Evolutionary conservation across 306 rosid genomes (phyloP).

Genomic region (Acacia crassicarpa): DNA sequence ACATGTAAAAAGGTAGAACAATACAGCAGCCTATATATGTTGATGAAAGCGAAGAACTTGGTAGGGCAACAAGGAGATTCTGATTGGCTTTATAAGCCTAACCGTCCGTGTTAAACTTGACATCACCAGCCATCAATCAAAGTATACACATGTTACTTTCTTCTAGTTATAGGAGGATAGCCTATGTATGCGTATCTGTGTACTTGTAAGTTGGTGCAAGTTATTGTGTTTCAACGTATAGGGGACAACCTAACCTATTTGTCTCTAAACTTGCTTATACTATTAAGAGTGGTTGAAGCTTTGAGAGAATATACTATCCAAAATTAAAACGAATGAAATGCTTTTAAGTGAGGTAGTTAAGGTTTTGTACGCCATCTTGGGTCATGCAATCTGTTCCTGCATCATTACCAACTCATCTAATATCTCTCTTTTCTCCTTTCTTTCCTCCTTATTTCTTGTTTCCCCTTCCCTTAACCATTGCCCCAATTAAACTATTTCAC

Average conservation of each 20-base stretch:
- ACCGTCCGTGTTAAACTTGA: background rate
- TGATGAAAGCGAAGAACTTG: background rate
- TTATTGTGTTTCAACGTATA: background rate
- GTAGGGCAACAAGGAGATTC: background rate
- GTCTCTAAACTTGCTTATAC: slow-evolving; percentile 4
- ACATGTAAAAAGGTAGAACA: background rate
- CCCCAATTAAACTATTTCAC: slow-evolving; percentile 27
- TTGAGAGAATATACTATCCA: slow-evolving; percentile 41
- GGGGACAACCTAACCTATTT: background rate
- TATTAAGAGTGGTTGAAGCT: slow-evolving; percentile 62
- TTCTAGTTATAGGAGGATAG: background rate
- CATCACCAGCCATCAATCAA: background rate
- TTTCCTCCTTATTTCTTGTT: slow-evolving; percentile 42
- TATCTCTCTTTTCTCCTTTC: slow-evolving; percentile 30
- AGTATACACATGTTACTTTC: background rate
- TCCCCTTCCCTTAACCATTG: slow-evolving; percentile 34
- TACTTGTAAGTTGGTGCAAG: background rate
- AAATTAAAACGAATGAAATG: slow-evolving; percentile 47
- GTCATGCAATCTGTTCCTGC: slow-evolving; percentile 78
- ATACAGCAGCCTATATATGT: background rate
- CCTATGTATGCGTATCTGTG: background rate
- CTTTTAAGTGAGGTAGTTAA: slow-evolving; percentile 59
- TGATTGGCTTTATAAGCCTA: background rate
- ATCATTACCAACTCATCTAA: slow-evolving; percentile 66
- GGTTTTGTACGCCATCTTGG: slow-evolving; percentile 63